Evolutionary conservation across 139 green algal species (phyloP).

Genomic region (Tetradesmus lagerheimii): DNA sequence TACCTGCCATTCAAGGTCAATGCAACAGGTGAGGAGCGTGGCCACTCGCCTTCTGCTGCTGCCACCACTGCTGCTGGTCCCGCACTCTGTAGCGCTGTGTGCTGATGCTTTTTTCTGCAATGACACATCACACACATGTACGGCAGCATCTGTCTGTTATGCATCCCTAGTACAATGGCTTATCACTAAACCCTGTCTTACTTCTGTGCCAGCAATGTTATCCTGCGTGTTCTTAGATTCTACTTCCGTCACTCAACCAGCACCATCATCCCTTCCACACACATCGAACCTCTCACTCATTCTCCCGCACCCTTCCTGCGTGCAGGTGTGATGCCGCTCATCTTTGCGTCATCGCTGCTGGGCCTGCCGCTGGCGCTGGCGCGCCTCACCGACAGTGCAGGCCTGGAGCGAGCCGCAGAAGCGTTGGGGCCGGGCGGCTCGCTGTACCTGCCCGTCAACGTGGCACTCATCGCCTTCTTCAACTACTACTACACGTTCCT

Average conservation of each 20-base stretch:
- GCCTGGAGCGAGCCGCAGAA: constrained; percentile 70
- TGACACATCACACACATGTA: too few species aligned
- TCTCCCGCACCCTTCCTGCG: not conserved
- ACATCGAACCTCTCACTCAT: too few species aligned
- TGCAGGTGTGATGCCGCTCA: constrained; percentile 99
- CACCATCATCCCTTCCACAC: too few species aligned
- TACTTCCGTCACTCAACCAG: too few species aligned
- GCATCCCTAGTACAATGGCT: too few species aligned
- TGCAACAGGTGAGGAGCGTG: constrained; percentile 50
- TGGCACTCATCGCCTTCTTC: constrained; percentile 97
- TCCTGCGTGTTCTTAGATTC: too few species aligned
- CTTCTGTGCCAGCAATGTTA: too few species aligned
- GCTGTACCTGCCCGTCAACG: constrained; percentile 90
- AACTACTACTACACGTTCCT: constrained; percentile 99
- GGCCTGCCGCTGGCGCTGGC: constrained; percentile 87
- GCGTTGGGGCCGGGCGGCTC: constrained; percentile 82
- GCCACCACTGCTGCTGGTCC: not conserved
- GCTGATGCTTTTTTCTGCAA: too few species aligned
- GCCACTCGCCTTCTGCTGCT: not conserved
- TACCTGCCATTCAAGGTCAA: constrained; percentile 99
- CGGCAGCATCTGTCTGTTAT: too few species aligned
- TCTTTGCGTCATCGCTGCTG: constrained; percentile 97
- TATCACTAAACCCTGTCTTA: too few species aligned
- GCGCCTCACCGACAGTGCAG: constrained; percentile 77
- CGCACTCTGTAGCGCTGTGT: too few species aligned